Evolutionary conservation across 176 grass and related monocot species (phyloP), one percentile per base, ranked within the genome.

Genomic region (sorghum (Sorghum bicolor)): DNA sequence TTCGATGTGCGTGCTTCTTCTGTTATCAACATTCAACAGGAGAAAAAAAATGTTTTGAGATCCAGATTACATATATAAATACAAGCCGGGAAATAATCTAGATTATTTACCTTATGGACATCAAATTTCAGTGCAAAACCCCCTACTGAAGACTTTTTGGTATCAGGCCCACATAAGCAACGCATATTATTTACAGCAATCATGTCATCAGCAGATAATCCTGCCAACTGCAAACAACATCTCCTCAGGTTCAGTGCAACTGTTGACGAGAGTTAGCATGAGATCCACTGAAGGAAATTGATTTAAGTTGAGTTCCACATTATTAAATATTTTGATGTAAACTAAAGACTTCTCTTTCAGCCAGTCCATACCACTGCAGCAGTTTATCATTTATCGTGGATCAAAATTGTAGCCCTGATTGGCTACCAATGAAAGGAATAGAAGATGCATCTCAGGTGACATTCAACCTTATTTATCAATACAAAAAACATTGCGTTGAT

Each of bases 161-260:
- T 88, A 15, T 98, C 96, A 76, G 91, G 71, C 34, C 83, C 80
- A 81, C 84, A 93, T 80, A 98, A 95, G 87, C 80, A 90, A 36
- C 74, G 89, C 93, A 98, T 98, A 81, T 98, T 98, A 92, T 90
- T 94, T 29, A 98, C 87, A 62, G 91, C 91, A 85, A 89, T 95
- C 93, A 94, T 98, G 84, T 98, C 96, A 86, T 98, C 93, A 85
- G 72, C n/a, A 53, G 96, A 95, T 88, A 98, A 84, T 82, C 91
- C 88, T 73, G 96, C 96, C 80, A 98, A 76, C 96, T 98, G 86
- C 72, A n/a, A 86, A 86, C 77, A 85, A 33, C 24, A 73, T 36
- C 17, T 47, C 64, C 60, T 84, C 82, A 52, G 33, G 40, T 78
- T 83, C 65, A 67, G 19, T 3, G 31, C 24, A 19, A 74, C n/a